These are phyloP conservation scores for Saccharomycopsis hybrid DNA, from an alignment of 1,139 yeast species.

Conservation along the genomic window DNA sequence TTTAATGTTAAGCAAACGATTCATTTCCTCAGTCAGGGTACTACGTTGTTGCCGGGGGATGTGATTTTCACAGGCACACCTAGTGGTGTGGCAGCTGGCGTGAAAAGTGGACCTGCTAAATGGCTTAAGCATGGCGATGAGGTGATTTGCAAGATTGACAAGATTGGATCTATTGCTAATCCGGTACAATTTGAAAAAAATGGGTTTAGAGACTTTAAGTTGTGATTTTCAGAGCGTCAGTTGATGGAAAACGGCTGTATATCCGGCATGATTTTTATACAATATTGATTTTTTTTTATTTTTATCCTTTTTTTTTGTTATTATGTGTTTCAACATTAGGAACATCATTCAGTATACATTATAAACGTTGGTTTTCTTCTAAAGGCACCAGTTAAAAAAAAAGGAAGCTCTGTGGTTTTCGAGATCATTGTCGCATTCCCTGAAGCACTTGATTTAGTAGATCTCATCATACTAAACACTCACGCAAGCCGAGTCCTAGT, in stretches of 20 bases:
- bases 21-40: constrained; percentile 44
- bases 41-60: constrained; percentile 45
- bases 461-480: too few relatives aligned
- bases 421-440: too few relatives aligned
- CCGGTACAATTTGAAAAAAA: constrained; percentile 29
- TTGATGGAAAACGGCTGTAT: too few relatives aligned
- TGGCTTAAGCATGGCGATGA: constrained; percentile 43
- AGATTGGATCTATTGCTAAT: constrained; percentile 41
- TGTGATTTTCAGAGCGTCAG: constrained; percentile 1
- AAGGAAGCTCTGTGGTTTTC: too few relatives aligned
- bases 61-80: constrained; percentile 50
- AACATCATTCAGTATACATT: too few relatives aligned
- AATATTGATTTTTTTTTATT: not conserved
- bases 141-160: constrained; percentile 36
- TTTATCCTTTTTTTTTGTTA: not conserved
- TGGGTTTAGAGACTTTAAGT: constrained; percentile 17
- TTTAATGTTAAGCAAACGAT: constrained; percentile 41
- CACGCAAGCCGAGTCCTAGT: too few relatives aligned
- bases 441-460: too few relatives aligned
- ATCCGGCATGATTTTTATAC: too few relatives aligned
- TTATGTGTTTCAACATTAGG: not conserved
- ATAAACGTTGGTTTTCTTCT: too few relatives aligned
- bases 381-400: too few relatives aligned
- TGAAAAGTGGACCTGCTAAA: constrained; percentile 36
- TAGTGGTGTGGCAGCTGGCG: constrained; percentile 43